Conservation (phyloP, 352 stramenopile genomes). For the Detonula confervacea region DNA sequence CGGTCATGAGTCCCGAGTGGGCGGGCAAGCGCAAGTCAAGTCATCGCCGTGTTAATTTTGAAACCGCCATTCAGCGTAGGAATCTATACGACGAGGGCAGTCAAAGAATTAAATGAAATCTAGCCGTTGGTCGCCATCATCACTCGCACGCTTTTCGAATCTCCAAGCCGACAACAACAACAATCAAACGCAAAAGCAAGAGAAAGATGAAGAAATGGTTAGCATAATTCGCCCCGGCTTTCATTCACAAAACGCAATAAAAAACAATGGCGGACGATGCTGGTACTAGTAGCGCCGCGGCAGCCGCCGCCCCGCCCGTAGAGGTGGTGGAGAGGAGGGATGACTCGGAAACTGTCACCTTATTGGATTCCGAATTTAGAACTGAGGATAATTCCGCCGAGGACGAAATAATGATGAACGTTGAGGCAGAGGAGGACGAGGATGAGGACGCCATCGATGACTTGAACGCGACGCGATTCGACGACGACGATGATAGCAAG, state of each 20-base stretch:
- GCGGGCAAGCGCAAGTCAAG: too few relatives aligned
- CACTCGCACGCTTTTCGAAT: too few relatives aligned
- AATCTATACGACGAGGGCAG: too few relatives aligned
- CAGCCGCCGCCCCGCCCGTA: neutral
- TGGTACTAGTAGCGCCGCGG: too few relatives aligned
- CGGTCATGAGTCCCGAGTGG: neutral
- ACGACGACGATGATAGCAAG: conserved; percentile 35
- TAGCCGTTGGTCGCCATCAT: too few relatives aligned
- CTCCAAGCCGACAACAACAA: too few relatives aligned
- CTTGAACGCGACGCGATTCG: conserved; percentile 32
- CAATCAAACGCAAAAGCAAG: too few relatives aligned
- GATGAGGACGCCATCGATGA: conserved; percentile 15
- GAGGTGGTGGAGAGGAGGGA: conserved; percentile 13
- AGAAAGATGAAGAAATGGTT: too few relatives aligned
- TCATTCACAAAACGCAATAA: neutral
- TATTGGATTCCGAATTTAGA: conserved; percentile 17
- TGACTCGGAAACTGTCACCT: conserved; percentile 29
- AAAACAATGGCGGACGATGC: neutral
- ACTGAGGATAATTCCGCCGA: conserved; percentile 4
- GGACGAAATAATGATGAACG: neutral
- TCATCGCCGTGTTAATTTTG: too few relatives aligned
- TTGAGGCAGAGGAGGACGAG: neutral
- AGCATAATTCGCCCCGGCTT: neutral
- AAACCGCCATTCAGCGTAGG: too few relatives aligned
- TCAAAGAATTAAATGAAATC: too few relatives aligned